Evolutionary conservation across 495 filamentous ascomycete species (phyloP).

Genomic region (Elasticomyces elasticus): DNA sequence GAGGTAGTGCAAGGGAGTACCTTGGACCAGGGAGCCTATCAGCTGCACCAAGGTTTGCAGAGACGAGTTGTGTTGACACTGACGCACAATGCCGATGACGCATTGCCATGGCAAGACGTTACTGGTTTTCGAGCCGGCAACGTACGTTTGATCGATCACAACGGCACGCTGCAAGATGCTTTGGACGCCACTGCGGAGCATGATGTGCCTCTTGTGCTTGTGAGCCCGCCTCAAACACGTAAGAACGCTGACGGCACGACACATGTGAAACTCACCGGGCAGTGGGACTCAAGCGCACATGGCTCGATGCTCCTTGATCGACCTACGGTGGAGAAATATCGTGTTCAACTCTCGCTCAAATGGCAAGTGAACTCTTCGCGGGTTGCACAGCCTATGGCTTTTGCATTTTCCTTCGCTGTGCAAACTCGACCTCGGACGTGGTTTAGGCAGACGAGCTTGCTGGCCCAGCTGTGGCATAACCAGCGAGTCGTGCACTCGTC

Average conservation of each 20-base stretch:
- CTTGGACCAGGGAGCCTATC: conserved; percentile 76
- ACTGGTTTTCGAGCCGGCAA: conserved; percentile 62
- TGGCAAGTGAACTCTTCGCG: conserved; percentile 76
- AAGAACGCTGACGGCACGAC: conserved; percentile 84
- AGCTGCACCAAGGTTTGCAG: conserved; percentile 92
- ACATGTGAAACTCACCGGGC: conserved; percentile 71
- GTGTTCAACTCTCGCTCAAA: conserved; percentile 73
- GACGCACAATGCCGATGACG: conserved; percentile 79
- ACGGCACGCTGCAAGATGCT: conserved; percentile 73
- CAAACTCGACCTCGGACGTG: conserved; percentile 80
- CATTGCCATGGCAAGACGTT: conserved; percentile 77
- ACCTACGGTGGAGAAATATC: conserved; percentile 80
- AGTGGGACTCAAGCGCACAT: conserved; percentile 96
- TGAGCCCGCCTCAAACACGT: conserved; percentile 62
- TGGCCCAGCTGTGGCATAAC: conserved; percentile 77
- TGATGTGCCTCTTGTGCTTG: conserved; percentile 67
- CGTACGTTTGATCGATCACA: conserved; percentile 71
- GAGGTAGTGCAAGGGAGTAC: conserved; percentile 80
- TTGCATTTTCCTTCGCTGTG: conserved; percentile 65
- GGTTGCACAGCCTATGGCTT: conserved; percentile 71
- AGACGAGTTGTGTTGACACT: conserved; percentile 76
- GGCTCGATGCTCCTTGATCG: conserved; percentile 81
- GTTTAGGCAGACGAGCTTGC: conserved; percentile 72
- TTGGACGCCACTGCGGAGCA: conserved; percentile 46
- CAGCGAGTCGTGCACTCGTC: conserved; percentile 79